Evolutionary conservation across 2,329 filamentous ascomycete species (phyloP), one percentile per base, ranked within the genome.

Genomic region (Cordyceps cicadae): DNA sequence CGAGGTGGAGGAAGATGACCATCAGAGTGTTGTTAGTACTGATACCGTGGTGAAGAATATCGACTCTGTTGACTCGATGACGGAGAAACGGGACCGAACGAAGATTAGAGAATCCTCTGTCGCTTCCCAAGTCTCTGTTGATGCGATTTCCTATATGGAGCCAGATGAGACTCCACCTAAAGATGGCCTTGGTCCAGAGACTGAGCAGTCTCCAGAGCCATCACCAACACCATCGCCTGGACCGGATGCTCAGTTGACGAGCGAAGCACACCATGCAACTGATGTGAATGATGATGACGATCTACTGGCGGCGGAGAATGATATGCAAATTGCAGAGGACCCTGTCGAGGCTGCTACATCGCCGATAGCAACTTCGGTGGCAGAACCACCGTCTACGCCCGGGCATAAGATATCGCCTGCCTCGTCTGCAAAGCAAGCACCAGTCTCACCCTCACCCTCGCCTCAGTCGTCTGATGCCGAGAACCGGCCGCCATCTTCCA

Each of bases 401-500:
- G 70, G 70, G 21, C 66, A 74, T 43, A 64, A 68, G 45, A 69
- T 74, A 26, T 79, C 78, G 1, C 77, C 81, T 1, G 77, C 76
- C 0, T 74, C 77, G 1, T 77, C 78, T 5, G 79, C 81, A 12
- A 79, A 77, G 59, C 83, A 85, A 63, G 71, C 83, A 14, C 82
- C 74, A 1, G 66, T 83, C 6, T 84, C 84, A 0, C 86, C 85
- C 0, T 89, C 87, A 0, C 81, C 82, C 19, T 89, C 88, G 1
- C 87, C 87, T 0, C 88, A 90, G 66, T 87, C 88, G 1, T 92
- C 89, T 0, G 87, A 94, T 69, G 88, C 87, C 0, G 90, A 94
- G 71, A 93, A 93, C 66, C 85, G 83, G 53, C 88, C 88, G 1
- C 89, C 89, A 0, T 89, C 87, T 1, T 85, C 86, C 5, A 83